Conservation (phyloP, 768 basidiomycete genomes). For the Dentipellis sp. region DNA sequence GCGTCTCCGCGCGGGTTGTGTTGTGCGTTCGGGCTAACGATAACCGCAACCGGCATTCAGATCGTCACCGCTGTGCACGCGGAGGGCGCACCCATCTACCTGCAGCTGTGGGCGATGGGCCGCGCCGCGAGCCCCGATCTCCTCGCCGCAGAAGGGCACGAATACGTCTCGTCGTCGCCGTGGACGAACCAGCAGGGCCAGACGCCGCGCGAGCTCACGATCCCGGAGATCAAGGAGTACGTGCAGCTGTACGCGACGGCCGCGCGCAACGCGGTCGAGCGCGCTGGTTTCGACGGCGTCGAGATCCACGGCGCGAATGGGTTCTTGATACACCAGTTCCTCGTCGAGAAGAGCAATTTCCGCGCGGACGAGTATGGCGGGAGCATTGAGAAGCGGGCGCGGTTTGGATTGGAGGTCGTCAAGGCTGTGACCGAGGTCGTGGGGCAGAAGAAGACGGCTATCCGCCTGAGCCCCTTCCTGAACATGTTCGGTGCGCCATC, state of each 20-base stretch:
- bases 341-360: slow-evolving; percentile 27
- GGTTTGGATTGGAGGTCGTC: slow-evolving; percentile 29
- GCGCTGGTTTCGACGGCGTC: slow-evolving; percentile 20
- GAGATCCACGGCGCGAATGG: slow-evolving; percentile 22
- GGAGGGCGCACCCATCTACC: slow-evolving; percentile 23
- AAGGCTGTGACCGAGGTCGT: slow-evolving; percentile 25
- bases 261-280: slow-evolving; percentile 23
- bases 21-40: not conserved
- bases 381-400: slow-evolving; percentile 31
- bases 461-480: slow-evolving; percentile 24
- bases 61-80: slow-evolving; percentile 27
- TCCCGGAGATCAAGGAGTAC: slow-evolving; percentile 15
- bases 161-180: not conserved
- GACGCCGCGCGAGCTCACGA: slow-evolving; percentile 12
- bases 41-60: not conserved
- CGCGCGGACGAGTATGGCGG: slow-evolving; percentile 37
- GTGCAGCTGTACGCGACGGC: slow-evolving; percentile 19
- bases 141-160: slow-evolving; percentile 1
- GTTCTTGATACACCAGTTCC: slow-evolving; percentile 31
- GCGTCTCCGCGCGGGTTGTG: not conserved
- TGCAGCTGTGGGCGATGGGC: slow-evolving; percentile 31
- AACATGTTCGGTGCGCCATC: not conserved
- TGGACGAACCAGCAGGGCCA: not conserved
- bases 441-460: slow-evolving; percentile 25
- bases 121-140: slow-evolving; percentile 13